phyloP scores from a whole-genome alignment of 371 early-diverging fungal species.

The Batkoa obscura region DNA sequence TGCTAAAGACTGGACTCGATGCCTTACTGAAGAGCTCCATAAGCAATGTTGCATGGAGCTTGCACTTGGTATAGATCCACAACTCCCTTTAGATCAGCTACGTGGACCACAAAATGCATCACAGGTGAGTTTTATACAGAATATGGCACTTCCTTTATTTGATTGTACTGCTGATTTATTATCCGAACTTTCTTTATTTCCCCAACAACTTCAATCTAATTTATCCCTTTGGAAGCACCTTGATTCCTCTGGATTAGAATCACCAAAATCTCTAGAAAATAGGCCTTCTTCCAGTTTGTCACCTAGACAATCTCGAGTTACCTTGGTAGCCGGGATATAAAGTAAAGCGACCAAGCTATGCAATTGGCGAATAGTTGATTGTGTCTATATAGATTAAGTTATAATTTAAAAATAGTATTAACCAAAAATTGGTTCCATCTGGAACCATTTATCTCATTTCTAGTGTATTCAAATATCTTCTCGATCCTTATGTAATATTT shows the following conservation, averaged over 20 bases:
- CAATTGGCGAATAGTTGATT: no score
- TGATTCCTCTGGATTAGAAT: background rate
- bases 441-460: no score
- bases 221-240: background rate
- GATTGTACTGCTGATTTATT: slow-evolving; percentile 26
- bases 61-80: slow-evolving; percentile 26
- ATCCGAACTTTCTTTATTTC: slow-evolving; percentile 15
- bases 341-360: no score
- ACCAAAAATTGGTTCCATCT: no score
- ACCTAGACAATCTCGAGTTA: background rate
- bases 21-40: slow-evolving; percentile 34
- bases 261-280: background rate
- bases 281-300: background rate
- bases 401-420: no score
- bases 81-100: slow-evolving; percentile 28
- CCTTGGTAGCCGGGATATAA: background rate
- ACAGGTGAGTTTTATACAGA: slow-evolving; percentile 47
- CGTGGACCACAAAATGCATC: slow-evolving; percentile 28
- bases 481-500: no score
- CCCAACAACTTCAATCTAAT: background rate
- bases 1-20: slow-evolving; percentile 29
- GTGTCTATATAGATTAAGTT: no score
- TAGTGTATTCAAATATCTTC: no score
- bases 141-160: slow-evolving; percentile 45
- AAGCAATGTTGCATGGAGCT: slow-evolving; percentile 43